Evolutionary conservation across 1,284 basidiomycete genomes (phyloP).

Genomic region (Ustilago tritici): DNA sequence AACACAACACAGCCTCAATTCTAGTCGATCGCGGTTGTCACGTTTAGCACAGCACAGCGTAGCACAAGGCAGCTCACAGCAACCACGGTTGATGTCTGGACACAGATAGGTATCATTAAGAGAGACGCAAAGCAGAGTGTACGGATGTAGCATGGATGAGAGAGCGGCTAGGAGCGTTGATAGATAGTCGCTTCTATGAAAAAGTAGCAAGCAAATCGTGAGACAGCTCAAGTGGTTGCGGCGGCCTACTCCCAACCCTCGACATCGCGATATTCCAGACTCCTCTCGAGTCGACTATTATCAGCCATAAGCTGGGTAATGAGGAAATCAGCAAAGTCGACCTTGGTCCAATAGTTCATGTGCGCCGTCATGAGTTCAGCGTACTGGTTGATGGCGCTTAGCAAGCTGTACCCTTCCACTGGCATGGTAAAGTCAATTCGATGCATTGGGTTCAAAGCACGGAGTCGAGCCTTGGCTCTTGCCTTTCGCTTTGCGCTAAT

Average conservation of each 20-base stretch:
- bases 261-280: conserved; percentile 36
- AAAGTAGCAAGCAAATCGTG: background rate
- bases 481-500: conserved; percentile 36
- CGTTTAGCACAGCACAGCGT: conserved; percentile 1
- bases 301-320: conserved; percentile 59
- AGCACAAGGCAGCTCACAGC: background rate
- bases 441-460: conserved; percentile 49
- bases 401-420: conserved; percentile 45
- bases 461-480: conserved; percentile 37
- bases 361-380: conserved; percentile 62
- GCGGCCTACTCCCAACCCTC: conserved; percentile 44
- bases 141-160: too few relatives aligned
- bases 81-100: too few relatives aligned
- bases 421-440: conserved; percentile 57
- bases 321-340: conserved; percentile 62
- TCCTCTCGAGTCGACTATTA: conserved; percentile 38
- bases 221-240: too few relatives aligned
- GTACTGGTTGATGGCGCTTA: conserved; percentile 56
- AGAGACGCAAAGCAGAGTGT: background rate
- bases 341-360: conserved; percentile 63
- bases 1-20: conserved; percentile 4
- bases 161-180: too few relatives aligned
- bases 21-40: background rate
- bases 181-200: too few relatives aligned
- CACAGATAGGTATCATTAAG: background rate